A percentile compares a stretch with the other conserved stretches of the same genome.
Conservation (phyloP, 129 eudicot genomes). For the Ambrosia trifida region DNA sequence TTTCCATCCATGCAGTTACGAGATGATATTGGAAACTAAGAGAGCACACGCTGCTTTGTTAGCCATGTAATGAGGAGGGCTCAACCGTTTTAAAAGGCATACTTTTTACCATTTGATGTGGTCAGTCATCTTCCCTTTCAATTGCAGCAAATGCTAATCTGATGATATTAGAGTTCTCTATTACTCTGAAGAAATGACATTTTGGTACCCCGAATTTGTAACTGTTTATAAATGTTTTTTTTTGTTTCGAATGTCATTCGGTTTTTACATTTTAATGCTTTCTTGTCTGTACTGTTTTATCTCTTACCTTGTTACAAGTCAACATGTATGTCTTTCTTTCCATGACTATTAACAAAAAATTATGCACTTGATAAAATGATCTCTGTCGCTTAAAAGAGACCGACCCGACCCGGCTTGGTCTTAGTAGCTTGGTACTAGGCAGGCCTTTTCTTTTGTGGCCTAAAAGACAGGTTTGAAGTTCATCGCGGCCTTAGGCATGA, state of each 20-base stretch:
- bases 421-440: too few relatives aligned
- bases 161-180: conserved; percentile 31
- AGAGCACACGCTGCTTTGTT: conserved; percentile 28
- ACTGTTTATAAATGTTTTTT: conserved; percentile 27
- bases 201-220: conserved; percentile 23
- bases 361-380: too few relatives aligned
- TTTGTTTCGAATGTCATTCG: conserved; percentile 9
- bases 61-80: conserved; percentile 9
- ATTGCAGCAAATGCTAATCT: conserved; percentile 30
- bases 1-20: neutral
- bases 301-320: conserved; percentile 1
- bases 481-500: too few relatives aligned
- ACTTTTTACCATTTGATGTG: conserved; percentile 26
- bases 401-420: too few relatives aligned
- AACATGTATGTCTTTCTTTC: conserved; percentile 8
- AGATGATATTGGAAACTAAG: conserved; percentile 30
- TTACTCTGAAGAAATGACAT: conserved; percentile 30
- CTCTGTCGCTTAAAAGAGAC: too few relatives aligned
- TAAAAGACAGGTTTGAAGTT: too few relatives aligned
- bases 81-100: conserved; percentile 30
- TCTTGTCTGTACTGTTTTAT: conserved; percentile 13
- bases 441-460: too few relatives aligned
- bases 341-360: neutral
- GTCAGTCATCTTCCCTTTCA: conserved; percentile 26
- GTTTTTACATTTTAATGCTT: conserved; percentile 22